A percentile compares a stretch with the other conserved stretches of the same genome.
These are phyloP conservation scores for Tolypocladium cylindrosporum DNA, from an alignment of 2,329 filamentous ascomycete genomes.

Conservation along the genomic window DNA sequence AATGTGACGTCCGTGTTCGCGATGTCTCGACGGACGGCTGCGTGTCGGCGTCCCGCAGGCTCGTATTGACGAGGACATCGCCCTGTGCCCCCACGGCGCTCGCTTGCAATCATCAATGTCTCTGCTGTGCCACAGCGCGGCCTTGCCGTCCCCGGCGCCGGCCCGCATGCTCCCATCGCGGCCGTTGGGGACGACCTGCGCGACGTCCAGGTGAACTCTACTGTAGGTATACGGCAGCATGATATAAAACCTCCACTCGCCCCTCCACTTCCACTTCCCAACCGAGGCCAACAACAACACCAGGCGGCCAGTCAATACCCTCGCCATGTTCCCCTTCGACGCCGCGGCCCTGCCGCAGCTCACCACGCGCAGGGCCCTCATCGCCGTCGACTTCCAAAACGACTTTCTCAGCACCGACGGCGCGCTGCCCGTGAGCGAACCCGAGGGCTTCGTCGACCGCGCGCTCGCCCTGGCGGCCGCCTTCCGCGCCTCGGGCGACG, in stretches of 20 bases:
- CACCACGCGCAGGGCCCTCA: slow-evolving; percentile 56
- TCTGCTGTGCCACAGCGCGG: neutral
- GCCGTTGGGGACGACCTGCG: neutral
- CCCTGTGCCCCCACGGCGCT: neutral
- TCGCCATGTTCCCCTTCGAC: slow-evolving; percentile 46
- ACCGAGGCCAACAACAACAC: neutral
- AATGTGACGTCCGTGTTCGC: neutral
- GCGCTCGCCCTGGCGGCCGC: slow-evolving; percentile 56
- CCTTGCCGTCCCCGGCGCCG: neutral
- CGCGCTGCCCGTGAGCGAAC: slow-evolving; percentile 54
- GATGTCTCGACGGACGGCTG: neutral
- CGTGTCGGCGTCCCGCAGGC: neutral
- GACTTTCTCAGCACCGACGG: slow-evolving; percentile 69
- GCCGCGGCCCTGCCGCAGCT: slow-evolving; percentile 44
- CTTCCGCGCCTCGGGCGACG: slow-evolving; percentile 61
- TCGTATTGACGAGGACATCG: neutral
- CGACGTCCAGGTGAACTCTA: neutral
- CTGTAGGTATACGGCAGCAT: neutral
- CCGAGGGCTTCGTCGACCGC: slow-evolving; percentile 55
- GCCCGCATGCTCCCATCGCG: neutral
- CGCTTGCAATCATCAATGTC: neutral
- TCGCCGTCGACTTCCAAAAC: slow-evolving; percentile 82
- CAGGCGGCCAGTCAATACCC: neutral
- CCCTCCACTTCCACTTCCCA: neutral
- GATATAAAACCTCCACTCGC: neutral